Evolutionary conservation across 2,329 filamentous ascomycete species (phyloP).

Genomic region (Microcyclospora tardicrescens): DNA sequence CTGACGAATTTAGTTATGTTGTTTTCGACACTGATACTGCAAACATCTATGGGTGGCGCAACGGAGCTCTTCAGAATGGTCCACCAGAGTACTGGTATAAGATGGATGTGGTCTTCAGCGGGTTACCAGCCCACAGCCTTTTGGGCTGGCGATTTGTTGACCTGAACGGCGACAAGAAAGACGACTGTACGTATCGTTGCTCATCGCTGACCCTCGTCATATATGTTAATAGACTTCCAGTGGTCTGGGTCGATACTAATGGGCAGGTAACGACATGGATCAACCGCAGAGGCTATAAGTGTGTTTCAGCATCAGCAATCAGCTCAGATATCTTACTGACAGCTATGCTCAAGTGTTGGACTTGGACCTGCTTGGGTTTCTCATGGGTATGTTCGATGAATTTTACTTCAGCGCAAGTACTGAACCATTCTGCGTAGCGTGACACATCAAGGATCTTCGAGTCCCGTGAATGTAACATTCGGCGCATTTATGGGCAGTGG

Average conservation of each 20-base stretch:
- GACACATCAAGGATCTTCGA: constrained; percentile 1
- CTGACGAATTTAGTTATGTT: too few species aligned
- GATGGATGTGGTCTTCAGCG: constrained; percentile 1
- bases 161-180: constrained; percentile 1
- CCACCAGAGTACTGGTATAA: constrained; percentile 2
- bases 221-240: too few species aligned
- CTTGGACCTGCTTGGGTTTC: constrained; percentile 2
- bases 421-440: background rate
- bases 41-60: constrained; percentile 5
- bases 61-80: constrained; percentile 1
- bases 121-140: background rate
- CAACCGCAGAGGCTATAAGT: constrained; percentile 1
- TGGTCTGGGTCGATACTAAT: constrained; percentile 2
- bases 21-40: constrained; percentile 2
- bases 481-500: constrained; percentile 4
- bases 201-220: too few species aligned
- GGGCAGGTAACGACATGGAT: constrained; percentile 4
- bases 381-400: too few species aligned
- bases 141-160: constrained; percentile 3
- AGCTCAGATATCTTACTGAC: too few species aligned
- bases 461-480: constrained; percentile 2
- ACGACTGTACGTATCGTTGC: too few species aligned
- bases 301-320: too few species aligned
- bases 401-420: too few species aligned
- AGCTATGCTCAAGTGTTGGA: background rate